phyloP scores from a whole-genome alignment of 352 stramenopile genomes.

The Globisporangium nunn region DNA sequence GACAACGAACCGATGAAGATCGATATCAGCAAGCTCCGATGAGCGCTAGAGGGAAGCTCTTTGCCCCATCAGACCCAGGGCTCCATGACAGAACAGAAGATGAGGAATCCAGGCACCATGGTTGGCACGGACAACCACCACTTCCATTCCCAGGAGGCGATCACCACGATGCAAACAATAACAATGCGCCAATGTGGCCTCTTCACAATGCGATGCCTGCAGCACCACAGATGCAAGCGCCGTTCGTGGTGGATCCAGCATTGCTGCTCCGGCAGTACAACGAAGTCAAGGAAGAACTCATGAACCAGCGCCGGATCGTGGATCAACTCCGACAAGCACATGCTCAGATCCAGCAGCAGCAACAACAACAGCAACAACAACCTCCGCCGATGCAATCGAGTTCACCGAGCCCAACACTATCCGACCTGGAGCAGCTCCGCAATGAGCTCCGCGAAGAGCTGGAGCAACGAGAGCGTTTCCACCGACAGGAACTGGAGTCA shows the following conservation, averaged over 20 bases:
- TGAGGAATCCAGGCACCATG: too few relatives aligned
- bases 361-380: slow-evolving; percentile 25
- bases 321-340: slow-evolving; percentile 42
- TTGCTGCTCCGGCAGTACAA: slow-evolving; percentile 43
- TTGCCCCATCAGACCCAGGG: too few relatives aligned
- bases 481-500: slow-evolving; percentile 37
- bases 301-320: slow-evolving; percentile 40
- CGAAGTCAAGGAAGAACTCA: slow-evolving; percentile 43
- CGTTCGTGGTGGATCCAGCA: slow-evolving; percentile 11
- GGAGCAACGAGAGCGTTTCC: slow-evolving; percentile 34
- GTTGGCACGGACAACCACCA: too few relatives aligned
- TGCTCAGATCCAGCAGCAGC: slow-evolving; percentile 33
- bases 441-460: slow-evolving; percentile 45
- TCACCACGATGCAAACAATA: background rate
- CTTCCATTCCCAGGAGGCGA: too few relatives aligned
- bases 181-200: background rate
- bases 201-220: background rate
- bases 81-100: too few relatives aligned
- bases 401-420: slow-evolving; percentile 21
- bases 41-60: too few relatives aligned
- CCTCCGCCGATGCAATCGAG: slow-evolving; percentile 9
- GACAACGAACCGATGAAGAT: too few relatives aligned
- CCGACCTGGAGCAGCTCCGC: slow-evolving; percentile 51
- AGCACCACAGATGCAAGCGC: background rate
- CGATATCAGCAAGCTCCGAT: too few relatives aligned